These are phyloP conservation scores for Collybiopsis luxurians DNA, from an alignment of 768 basidiomycete species.

Conservation along the genomic window DNA sequence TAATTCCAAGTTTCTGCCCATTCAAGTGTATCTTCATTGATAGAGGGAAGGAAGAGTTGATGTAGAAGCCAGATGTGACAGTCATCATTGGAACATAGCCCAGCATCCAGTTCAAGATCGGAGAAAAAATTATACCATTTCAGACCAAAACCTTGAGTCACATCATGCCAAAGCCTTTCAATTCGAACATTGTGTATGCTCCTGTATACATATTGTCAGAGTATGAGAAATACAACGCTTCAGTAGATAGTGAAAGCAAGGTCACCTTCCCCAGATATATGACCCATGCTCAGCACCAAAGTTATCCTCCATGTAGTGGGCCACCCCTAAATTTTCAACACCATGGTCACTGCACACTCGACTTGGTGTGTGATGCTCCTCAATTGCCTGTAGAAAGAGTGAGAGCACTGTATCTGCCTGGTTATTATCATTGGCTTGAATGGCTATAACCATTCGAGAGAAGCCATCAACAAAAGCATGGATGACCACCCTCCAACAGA, in stretches of 20 bases:
- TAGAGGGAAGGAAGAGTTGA: constrained; percentile 20
- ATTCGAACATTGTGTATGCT: constrained; percentile 12
- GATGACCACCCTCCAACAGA: constrained; percentile 10
- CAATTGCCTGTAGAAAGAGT: constrained; percentile 13
- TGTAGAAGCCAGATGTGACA: constrained; percentile 28
- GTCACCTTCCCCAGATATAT: constrained; percentile 25
- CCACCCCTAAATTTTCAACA: constrained; percentile 21
- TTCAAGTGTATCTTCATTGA: constrained; percentile 21
- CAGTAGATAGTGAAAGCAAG: not conserved
- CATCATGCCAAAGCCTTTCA: constrained; percentile 25
- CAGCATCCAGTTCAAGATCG: constrained; percentile 16
- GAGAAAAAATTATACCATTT: constrained; percentile 29
- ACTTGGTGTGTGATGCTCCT: constrained; percentile 17
- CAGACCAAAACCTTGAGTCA: constrained; percentile 20
- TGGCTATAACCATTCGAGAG: constrained; percentile 16
- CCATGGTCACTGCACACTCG: constrained; percentile 25
- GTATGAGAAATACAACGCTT: no score
- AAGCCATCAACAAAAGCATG: constrained; percentile 14
- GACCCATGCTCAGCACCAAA: constrained; percentile 14
- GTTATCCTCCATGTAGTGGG: constrained; percentile 15
- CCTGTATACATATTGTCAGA: not conserved
- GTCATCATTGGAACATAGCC: constrained; percentile 12
- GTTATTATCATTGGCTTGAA: constrained; percentile 28
- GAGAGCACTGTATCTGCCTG: constrained; percentile 22
- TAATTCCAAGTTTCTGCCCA: constrained; percentile 28